A percentile compares a stretch with the other conserved stretches of the same genome.
Evolutionary conservation across 73 alveolate species (phyloP).

Genomic region (Paramecium biaurelia): DNA sequence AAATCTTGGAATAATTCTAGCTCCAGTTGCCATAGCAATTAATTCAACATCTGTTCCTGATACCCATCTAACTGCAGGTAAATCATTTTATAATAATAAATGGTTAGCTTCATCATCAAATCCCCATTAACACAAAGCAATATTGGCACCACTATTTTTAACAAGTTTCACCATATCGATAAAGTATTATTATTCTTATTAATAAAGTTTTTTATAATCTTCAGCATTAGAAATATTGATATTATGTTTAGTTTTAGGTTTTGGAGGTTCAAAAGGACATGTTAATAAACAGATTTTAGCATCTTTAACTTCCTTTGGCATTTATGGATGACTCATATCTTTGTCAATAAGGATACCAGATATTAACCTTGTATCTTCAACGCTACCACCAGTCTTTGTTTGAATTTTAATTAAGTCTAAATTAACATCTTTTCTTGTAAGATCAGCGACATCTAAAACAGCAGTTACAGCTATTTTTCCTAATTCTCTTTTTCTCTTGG

Average conservation of each 20-base stretch:
- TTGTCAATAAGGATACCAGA: slow-evolving; percentile 96
- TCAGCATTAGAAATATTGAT: slow-evolving; percentile 95
- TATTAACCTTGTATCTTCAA: slow-evolving; percentile 91
- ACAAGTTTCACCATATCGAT: slow-evolving; percentile 87
- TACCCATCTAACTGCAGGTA: slow-evolving; percentile 97
- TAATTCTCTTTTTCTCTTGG: slow-evolving; percentile 82
- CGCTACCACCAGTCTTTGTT: slow-evolving; percentile 96
- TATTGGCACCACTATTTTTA: slow-evolving; percentile 96
- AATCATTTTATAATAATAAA: slow-evolving; percentile 77
- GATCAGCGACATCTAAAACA: slow-evolving; percentile 96
- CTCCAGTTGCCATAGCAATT: slow-evolving; percentile 99
- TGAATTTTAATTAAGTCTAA: slow-evolving; percentile 93
- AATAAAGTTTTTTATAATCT: slow-evolving; percentile 95
- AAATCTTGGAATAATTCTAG: slow-evolving; percentile 94
- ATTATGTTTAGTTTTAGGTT: slow-evolving; percentile 99
- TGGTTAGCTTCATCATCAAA: slow-evolving; percentile 99
- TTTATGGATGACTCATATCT: slow-evolving; percentile 99
- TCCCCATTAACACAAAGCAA: slow-evolving; percentile 87
- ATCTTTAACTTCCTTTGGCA: slow-evolving; percentile 94
- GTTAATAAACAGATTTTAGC: slow-evolving; percentile 96
- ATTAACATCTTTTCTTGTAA: slow-evolving; percentile 97
- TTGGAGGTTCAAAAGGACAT: slow-evolving; percentile 99
- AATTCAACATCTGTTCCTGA: slow-evolving; percentile 99
- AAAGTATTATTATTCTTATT: slow-evolving; percentile 88
- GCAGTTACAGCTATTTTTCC: slow-evolving; percentile 99